These are phyloP conservation scores for Aspergillus funiculosus DNA, from an alignment of 495 filamentous ascomycete species.

Conservation along the genomic window DNA sequence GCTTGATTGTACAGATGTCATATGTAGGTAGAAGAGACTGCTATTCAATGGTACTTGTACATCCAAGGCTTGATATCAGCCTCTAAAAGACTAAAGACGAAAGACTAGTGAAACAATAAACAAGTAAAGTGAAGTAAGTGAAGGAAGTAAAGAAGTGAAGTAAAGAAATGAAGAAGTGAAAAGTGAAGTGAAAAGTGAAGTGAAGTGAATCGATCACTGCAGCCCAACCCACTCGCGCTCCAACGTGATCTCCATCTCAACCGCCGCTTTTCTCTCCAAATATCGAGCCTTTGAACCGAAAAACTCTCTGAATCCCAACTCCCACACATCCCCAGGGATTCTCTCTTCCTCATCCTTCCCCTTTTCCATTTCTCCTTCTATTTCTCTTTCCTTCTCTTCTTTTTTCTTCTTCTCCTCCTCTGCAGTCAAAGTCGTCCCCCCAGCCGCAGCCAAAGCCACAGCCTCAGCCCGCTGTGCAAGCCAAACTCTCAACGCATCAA, in stretches of 20 bases:
- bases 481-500: conserved; percentile 18
- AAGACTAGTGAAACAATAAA: background rate
- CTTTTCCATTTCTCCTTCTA: background rate
- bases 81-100: background rate
- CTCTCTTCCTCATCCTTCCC: background rate
- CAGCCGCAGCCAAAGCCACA: background rate
- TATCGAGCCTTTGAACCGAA: background rate
- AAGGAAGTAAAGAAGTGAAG: background rate
- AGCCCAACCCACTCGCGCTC: conserved; percentile 3
- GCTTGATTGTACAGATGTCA: conserved; percentile 3
- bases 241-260: conserved; percentile 5
- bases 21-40: background rate
- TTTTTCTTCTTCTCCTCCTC: conserved; percentile 1
- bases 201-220: background rate
- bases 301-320: conserved; percentile 12
- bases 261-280: background rate
- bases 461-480: background rate
- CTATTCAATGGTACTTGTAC: background rate
- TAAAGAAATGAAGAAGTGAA: background rate
- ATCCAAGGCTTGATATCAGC: conserved; percentile 1
- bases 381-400: conserved; percentile 1
- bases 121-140: background rate
- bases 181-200: background rate
- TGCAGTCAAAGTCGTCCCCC: background rate
- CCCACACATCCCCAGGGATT: conserved; percentile 1